Evolutionary conservation across 495 filamentous ascomycete species (phyloP), one percentile per base, ranked within the genome.

Genomic region (Copromyces sp.): DNA sequence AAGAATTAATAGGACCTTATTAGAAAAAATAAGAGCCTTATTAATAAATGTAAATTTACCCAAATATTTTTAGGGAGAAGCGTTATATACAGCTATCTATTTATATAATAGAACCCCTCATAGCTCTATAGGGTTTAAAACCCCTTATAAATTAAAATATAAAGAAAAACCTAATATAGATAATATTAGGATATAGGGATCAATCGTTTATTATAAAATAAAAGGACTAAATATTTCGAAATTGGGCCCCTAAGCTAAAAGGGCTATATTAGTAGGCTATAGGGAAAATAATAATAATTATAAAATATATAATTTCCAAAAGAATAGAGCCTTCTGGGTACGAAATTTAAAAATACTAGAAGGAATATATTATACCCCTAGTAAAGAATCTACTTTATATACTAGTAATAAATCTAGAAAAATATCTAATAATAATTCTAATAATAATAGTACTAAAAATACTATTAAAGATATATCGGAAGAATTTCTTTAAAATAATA

Each of bases 301-400:
- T 45, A 11, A 29, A 24, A 45, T 70, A 9, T 70, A 41, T 39
- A 41, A 70, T 70, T 24, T 70, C 16, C 32, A 71, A 39, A 71
- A 71, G 7, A 47, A 61, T 38, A 39, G 69, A 71, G 5, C 69
- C 20, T 35, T 71, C 16, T 71, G 4, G 69, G 69, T 71, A 35
- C 38, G 69, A 59, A 42, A 71, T 59, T 35, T 71, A 32, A 71
- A 53, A 37, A 71, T 71, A 47, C 9, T 71, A 20, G 44, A 59
- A 59, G 39, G 39, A 12, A 3, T 40, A 40, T 40, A 40, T 40
- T 40, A 40, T 40, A 40, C 9, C 39, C 39, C 14, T 14, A 39
- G 2, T 39, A 40, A 40, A 40, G n/a, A n/a, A n/a, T 40, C 39
- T 11, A 40, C 39, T 40, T 3, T 0, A 12, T 12, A 40, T 40